Evolutionary conservation across 352 stramenopile genomes (phyloP).

Genomic region (Phytophthora uliginosa): DNA sequence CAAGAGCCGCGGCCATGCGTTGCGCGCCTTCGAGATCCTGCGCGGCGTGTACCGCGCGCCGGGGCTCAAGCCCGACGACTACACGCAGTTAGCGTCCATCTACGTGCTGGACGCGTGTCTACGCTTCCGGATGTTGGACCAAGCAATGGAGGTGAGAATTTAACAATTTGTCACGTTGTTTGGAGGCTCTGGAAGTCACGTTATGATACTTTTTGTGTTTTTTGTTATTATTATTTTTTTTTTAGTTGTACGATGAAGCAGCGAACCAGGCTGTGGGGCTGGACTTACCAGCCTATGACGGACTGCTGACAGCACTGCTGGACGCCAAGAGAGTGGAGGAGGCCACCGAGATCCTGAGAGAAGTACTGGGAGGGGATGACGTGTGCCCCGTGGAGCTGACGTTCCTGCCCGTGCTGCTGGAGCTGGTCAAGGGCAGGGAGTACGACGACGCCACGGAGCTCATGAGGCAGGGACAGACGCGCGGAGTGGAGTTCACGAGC

Average conservation of each 20-base stretch:
- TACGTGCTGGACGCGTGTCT: conserved; percentile 77
- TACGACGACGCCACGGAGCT: conserved; percentile 56
- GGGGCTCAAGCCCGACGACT: conserved; percentile 60
- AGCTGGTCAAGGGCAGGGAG: conserved; percentile 50
- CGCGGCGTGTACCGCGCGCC: conserved; percentile 50
- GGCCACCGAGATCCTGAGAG: conserved; percentile 59
- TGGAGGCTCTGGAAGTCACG: conserved; percentile 18
- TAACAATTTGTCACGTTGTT: conserved; percentile 9
- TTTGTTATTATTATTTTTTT: not conserved
- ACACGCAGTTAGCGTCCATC: conserved; percentile 72
- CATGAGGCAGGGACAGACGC: conserved; percentile 49
- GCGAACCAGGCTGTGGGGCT: conserved; percentile 62
- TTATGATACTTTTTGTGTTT: conserved; percentile 10
- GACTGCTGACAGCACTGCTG: conserved; percentile 55
- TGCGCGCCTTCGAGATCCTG: conserved; percentile 53
- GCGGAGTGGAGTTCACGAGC: conserved; percentile 61
- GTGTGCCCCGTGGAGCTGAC: conserved; percentile 55
- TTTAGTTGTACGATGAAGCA: conserved; percentile 69
- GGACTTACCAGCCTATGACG: conserved; percentile 69
- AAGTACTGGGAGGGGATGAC: conserved; percentile 53
- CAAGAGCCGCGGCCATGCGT: conserved; percentile 28
- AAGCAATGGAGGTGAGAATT: conserved; percentile 61
- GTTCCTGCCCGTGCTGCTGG: conserved; percentile 58
- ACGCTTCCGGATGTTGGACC: conserved; percentile 56
- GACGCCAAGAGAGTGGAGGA: conserved; percentile 57